Evolutionary conservation across 106 monocot species (phyloP), one percentile per base, ranked within the genome.

Genomic region (Dendrobium nobile): DNA sequence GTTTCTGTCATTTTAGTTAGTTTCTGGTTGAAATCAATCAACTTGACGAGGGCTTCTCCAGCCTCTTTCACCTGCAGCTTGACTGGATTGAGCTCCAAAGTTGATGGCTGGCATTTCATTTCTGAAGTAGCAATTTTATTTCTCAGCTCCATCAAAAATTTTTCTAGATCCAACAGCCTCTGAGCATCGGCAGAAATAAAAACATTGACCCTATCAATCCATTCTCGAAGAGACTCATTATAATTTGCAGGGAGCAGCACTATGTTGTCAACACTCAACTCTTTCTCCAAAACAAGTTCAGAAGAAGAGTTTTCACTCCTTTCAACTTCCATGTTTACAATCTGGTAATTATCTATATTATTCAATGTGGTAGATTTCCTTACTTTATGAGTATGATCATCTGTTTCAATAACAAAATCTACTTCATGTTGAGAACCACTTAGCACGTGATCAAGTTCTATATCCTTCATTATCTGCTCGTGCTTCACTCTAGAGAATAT

Each of bases 361-460:
- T 73, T 41, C 33, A 13, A 37, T 37, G 41, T 73, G 16, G 82
- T 82, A 73, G 86, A 79, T 75, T 91, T 85, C 87, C 88, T 88
- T 47, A 87, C 76, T 55, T 79, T 73, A 58, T 88, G 87, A 88
- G 86, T 87, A 54, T 86, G 83, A 78, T 93, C 84, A 41, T 87
- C 85, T 20, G 67, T 75, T 67, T 82, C 78, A 41, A 48, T 54
- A 67, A 64, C 44, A 41, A 73, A 73, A 73, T 41, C 41, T 24
- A 10, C 13, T 73, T 73, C 41, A 73, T 17, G 73, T 33, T 26
- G 18, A 73, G 41, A 41, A 73, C 41, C 16, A 73, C 73, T 73
- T 48, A 87, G 84, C 10, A 87, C 79, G 77, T 37, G 37, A 37
- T 96, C 96, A 22, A 92, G 92, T 80, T 96, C 90, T 72, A 96